Evolutionary conservation across 169 alveolate genomes (phyloP).

Genomic region (Cyclospora cayetanensis): DNA sequence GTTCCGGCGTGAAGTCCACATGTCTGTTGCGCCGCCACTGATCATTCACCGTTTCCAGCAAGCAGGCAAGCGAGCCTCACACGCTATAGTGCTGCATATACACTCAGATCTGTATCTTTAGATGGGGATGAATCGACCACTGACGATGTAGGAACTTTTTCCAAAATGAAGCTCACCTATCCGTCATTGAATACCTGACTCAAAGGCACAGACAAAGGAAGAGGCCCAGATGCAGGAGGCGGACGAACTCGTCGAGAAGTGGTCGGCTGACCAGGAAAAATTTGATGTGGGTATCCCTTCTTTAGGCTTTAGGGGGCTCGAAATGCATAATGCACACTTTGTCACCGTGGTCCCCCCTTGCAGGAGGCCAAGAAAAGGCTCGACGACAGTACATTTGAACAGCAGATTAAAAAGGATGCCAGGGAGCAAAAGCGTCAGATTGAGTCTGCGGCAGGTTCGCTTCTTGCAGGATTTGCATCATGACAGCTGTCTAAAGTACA

Average conservation of each 20-base stretch:
- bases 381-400: not conserved
- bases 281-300: not conserved
- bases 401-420: constrained; percentile 4
- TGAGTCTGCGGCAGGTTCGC: constrained; percentile 12
- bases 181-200: not conserved
- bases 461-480: not conserved
- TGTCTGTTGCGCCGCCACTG: not conserved
- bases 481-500: not conserved
- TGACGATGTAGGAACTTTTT: not conserved
- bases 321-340: not conserved
- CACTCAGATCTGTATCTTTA: not conserved
- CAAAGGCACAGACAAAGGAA: not conserved
- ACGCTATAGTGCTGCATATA: not conserved
- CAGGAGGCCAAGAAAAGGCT: constrained; percentile 28
- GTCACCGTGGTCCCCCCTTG: not conserved
- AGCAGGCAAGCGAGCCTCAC: constrained; percentile 22
- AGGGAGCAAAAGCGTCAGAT: constrained; percentile 30
- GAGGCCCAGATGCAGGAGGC: constrained; percentile 35
- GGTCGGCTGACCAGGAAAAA: constrained; percentile 32
- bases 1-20: not conserved
- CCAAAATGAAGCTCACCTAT: not conserved
- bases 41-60: constrained; percentile 17
- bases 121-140: constrained; percentile 7
- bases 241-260: constrained; percentile 21
- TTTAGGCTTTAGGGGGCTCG: not conserved